phyloP scores from a whole-genome alignment of 192 early-diverging fungal genomes.

The Chytriomyces hyalinus region DNA sequence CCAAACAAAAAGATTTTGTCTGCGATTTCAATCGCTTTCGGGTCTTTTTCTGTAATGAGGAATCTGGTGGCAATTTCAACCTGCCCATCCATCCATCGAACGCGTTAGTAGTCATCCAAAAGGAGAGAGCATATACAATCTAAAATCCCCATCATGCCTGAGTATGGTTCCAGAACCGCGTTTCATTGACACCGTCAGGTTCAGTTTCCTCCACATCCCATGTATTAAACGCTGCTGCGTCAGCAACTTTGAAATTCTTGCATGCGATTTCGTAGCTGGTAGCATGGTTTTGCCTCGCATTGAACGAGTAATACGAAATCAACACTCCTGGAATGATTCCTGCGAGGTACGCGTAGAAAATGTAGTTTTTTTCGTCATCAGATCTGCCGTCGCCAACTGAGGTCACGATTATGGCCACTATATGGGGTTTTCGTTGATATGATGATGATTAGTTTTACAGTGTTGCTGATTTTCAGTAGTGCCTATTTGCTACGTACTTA shows the following conservation, averaged over 20 bases:
- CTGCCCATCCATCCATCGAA: neutral
- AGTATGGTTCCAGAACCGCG: slow-evolving; percentile 31
- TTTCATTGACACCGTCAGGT: slow-evolving; percentile 26
- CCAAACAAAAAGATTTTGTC: slow-evolving; percentile 39
- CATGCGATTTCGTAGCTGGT: slow-evolving; percentile 33
- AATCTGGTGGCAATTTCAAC: slow-evolving; percentile 40
- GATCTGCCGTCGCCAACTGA: neutral
- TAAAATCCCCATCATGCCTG: slow-evolving; percentile 9
- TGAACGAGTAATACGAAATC: slow-evolving; percentile 19
- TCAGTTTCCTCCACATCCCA: slow-evolving; percentile 34
- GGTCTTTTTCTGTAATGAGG: slow-evolving; percentile 16
- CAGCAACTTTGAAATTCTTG: slow-evolving; percentile 31
- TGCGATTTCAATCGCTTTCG: slow-evolving; percentile 30
- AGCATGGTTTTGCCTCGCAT: slow-evolving; percentile 17
- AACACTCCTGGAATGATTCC: slow-evolving; percentile 13
- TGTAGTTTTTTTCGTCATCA: slow-evolving; percentile 8
- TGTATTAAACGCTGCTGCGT: slow-evolving; percentile 20
- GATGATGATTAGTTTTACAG: slow-evolving; percentile 5
- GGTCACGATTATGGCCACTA: slow-evolving; percentile 30
- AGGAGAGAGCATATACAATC: neutral
- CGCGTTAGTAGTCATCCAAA: neutral
- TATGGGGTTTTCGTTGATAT: neutral
- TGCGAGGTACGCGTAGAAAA: slow-evolving; percentile 29
- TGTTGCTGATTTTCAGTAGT: neutral
- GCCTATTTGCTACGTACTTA: slow-evolving; percentile 5